Conservation (phyloP, 2,329 filamentous ascomycete species). For the Talaromyces marneffei region DNA sequence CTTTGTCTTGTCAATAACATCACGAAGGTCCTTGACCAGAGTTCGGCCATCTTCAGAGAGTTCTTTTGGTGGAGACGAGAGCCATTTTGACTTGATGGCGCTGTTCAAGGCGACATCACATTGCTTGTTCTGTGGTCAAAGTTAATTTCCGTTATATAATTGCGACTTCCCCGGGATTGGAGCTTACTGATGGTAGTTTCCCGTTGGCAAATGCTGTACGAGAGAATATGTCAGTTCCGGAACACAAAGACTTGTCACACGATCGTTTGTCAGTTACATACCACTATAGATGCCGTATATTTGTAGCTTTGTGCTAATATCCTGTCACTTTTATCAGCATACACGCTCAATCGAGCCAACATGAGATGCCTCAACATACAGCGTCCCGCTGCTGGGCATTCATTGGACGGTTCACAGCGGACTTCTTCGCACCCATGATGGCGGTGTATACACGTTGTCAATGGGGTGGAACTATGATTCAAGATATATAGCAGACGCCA, state of each 20-base stretch:
- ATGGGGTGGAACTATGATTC: background rate
- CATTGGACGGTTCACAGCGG: constrained; percentile 64
- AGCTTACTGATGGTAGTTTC: constrained; percentile 79
- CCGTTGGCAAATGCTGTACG: constrained; percentile 74
- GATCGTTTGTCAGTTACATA: constrained; percentile 23
- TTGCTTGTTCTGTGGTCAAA: constrained; percentile 73
- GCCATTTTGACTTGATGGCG: constrained; percentile 64
- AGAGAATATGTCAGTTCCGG: constrained; percentile 13
- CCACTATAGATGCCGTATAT: constrained; percentile 79
- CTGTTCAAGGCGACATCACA: constrained; percentile 93
- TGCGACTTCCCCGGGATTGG: background rate
- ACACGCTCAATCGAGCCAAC: background rate
- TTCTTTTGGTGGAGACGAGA: constrained; percentile 65
- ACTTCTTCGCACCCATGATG: constrained; percentile 15
- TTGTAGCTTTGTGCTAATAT: constrained; percentile 91
- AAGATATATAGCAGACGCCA: background rate
- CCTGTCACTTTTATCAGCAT: constrained; percentile 29
- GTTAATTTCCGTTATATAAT: background rate
- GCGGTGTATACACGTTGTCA: background rate
- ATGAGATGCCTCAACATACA: constrained; percentile 29
- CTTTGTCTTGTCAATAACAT: constrained; percentile 81
- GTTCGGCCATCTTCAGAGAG: constrained; percentile 75
- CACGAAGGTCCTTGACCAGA: constrained; percentile 70
- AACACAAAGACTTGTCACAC: background rate
- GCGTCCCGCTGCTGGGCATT: constrained; percentile 71